Percentiles rank a stretch among this genome's conserved stretches.
phyloP scores from a whole-genome alignment of 192 early-diverging fungal genomes.

The Phycomyces blakesleeanus region DNA sequence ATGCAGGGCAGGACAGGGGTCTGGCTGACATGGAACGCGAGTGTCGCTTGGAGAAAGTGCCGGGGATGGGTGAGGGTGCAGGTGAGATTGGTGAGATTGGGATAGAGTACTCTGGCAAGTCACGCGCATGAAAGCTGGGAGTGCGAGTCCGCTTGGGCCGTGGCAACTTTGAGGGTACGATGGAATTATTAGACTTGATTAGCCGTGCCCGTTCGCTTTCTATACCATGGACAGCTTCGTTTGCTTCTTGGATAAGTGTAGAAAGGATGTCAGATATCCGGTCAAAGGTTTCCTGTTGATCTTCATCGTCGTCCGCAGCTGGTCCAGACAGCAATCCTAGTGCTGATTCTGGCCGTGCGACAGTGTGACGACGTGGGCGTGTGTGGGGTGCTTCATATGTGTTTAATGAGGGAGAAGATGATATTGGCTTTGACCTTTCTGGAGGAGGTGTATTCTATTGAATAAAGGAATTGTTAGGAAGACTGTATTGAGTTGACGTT shows the following conservation, averaged over 20 bases:
- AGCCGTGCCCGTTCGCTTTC: not conserved
- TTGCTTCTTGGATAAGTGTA: slow-evolving; percentile 33
- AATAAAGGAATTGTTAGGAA: not conserved
- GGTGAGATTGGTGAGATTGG: slow-evolving; percentile 4
- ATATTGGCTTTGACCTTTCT: slow-evolving; percentile 1
- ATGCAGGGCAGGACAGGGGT: slow-evolving; percentile 4
- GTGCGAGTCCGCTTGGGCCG: slow-evolving; percentile 7
- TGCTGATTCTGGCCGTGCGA: slow-evolving; percentile 24
- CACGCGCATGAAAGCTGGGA: slow-evolving; percentile 2
- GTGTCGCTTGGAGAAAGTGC: slow-evolving; percentile 2
- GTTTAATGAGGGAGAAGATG: slow-evolving; percentile 12
- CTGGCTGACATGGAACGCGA: not conserved
- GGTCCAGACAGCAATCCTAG: slow-evolving; percentile 1
- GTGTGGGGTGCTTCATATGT: not conserved
- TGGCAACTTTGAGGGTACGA: slow-evolving; percentile 5
- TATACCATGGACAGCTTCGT: slow-evolving; percentile 21
- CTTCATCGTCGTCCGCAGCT: slow-evolving; percentile 12
- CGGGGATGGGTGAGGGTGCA: slow-evolving; percentile 3
- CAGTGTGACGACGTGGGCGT: slow-evolving; percentile 10
- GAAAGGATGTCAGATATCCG: slow-evolving; percentile 30
- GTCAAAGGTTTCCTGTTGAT: slow-evolving; percentile 18
- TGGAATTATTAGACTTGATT: not conserved
- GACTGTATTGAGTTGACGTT: not conserved
- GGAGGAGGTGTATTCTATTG: slow-evolving; percentile 15
- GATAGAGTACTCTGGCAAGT: not conserved